Conservation (phyloP, 768 basidiomycete species). For the Mycena olivaceomarginata region DNA sequence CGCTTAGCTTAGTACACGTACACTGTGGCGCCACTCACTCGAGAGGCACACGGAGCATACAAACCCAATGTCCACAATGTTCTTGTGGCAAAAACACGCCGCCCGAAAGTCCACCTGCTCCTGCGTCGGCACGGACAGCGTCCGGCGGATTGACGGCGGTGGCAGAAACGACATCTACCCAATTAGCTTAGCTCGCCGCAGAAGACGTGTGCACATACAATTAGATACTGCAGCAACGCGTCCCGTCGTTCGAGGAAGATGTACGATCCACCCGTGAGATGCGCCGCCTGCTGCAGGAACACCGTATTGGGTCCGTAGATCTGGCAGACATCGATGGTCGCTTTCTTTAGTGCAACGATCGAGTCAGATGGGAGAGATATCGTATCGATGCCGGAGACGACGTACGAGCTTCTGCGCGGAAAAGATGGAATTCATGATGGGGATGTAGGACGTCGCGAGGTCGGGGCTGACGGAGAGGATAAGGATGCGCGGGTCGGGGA, state of each 20-base stretch:
- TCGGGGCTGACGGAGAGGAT: slow-evolving; percentile 96
- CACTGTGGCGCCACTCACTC: slow-evolving; percentile 72
- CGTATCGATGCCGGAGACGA: slow-evolving; percentile 34
- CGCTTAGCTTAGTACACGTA: slow-evolving; percentile 18
- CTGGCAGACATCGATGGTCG: slow-evolving; percentile 97
- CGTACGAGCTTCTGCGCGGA: slow-evolving; percentile 97
- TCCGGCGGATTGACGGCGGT: slow-evolving; percentile 81
- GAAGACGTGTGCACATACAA: slow-evolving; percentile 64
- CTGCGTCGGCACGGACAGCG: slow-evolving; percentile 91
- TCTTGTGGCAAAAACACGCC: slow-evolving; percentile 99
- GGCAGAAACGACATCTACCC: slow-evolving; percentile 80
- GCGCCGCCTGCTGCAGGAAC: slow-evolving; percentile 97
- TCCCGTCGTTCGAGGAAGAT: slow-evolving; percentile 88
- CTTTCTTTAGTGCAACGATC: slow-evolving; percentile 76
- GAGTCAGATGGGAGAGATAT: not conserved
- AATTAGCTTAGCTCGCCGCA: slow-evolving; percentile 13
- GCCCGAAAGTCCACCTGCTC: slow-evolving; percentile 98
- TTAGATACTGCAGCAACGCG: slow-evolving; percentile 94
- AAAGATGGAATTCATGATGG: slow-evolving; percentile 99
- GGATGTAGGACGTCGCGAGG: slow-evolving; percentile 93
- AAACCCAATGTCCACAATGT: slow-evolving; percentile 96
- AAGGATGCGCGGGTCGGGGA: slow-evolving; percentile 63
- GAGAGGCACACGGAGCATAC: slow-evolving; percentile 99
- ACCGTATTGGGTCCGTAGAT: slow-evolving; percentile 92
- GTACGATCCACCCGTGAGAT: slow-evolving; percentile 96